Base-by-base conservation (phyloP, 2,329 filamentous ascomycete genomes). In the Clathrospora elynae region DNA sequence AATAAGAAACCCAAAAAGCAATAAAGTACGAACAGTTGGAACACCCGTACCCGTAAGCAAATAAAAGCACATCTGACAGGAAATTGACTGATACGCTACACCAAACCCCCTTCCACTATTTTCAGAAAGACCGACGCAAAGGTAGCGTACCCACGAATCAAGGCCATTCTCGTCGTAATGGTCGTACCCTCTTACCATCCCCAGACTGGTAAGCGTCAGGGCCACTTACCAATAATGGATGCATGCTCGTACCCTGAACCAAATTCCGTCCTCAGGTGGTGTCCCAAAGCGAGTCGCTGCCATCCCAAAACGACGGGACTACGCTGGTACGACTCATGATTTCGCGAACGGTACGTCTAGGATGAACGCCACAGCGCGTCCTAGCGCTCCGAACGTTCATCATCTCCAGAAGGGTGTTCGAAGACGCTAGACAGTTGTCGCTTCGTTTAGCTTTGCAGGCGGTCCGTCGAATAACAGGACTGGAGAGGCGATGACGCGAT, bases 171-270 rank as follows among this genome's bases (percentile, higher is more conserved):
- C 28, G 25, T 42, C 23, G 29, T 32, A 16, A 24, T 32, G n/a
- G 32, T 38, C 33, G 33, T 46, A 36, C 31, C 45, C 28, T 36
- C 16, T 53, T 35, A 44, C 43, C 43, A 44, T 40, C 45, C 34
- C 28, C 20, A 51, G 19, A 40, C 45, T 48, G 35, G 42, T 41
- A 52, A 34, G 22, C 38, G 26, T 32, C 37, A 28, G 33, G 35
- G 44, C 35, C 31, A 44, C 30, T 42, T 55, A 28, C 49, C 49
- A 53, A 46, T 45, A 41, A 40, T 35, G 36, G 40, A 25, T 42
- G 14, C 16, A 26, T 38, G 31, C 18, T 33, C 10, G 38, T 41
- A 14, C 19, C 30, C 20, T 17, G 32, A 37, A 42, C 39, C 42
- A 32, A 50, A 46, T 44, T 34, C 42, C 35, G 43, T 35, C n/a